Percentiles rank a stretch among this genome's conserved stretches.
Conservation (phyloP, 208 protist genomes). For the Trypanosoma theileri region DNA sequence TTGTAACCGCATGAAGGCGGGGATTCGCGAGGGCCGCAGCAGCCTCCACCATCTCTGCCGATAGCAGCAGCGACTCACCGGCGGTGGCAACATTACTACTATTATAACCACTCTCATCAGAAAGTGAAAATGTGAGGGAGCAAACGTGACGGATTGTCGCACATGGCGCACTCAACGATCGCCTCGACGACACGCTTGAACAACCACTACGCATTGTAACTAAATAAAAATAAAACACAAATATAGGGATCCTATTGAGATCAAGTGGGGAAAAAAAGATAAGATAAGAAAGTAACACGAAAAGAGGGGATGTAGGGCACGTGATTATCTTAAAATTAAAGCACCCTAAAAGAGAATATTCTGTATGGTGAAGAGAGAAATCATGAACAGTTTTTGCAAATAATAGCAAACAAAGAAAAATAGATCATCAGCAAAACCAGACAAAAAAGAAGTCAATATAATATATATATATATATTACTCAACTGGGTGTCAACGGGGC, state of each 20-base stretch:
- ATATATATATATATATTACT: too few species aligned
- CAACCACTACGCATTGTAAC: constrained; percentile 8
- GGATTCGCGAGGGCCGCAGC: constrained; percentile 12
- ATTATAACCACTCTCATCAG: too few species aligned
- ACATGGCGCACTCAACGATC: constrained; percentile 35
- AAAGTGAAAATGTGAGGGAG: neutral
- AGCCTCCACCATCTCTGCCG: constrained; percentile 7
- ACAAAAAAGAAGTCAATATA: too few species aligned
- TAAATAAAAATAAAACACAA: neutral
- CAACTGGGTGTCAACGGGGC: too few species aligned
- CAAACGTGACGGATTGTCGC: constrained; percentile 29
- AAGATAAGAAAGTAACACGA: constrained; percentile 7
- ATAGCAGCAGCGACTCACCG: too few species aligned
- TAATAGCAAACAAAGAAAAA: neutral
- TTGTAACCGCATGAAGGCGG: neutral
- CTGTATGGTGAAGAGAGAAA: neutral
- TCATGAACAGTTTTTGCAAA: neutral
- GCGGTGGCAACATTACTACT: too few species aligned
- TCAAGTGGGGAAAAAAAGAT: neutral
- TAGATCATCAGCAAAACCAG: neutral
- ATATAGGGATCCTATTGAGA: neutral
- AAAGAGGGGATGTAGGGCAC: neutral
- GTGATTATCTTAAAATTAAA: neutral
- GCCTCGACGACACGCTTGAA: neutral
- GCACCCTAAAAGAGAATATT: too few species aligned